A percentile compares a stretch with the other conserved stretches of the same genome.
Evolutionary conservation across 176 grass and related monocot species (phyloP).

Genomic region (Bothriochloa decipiens): DNA sequence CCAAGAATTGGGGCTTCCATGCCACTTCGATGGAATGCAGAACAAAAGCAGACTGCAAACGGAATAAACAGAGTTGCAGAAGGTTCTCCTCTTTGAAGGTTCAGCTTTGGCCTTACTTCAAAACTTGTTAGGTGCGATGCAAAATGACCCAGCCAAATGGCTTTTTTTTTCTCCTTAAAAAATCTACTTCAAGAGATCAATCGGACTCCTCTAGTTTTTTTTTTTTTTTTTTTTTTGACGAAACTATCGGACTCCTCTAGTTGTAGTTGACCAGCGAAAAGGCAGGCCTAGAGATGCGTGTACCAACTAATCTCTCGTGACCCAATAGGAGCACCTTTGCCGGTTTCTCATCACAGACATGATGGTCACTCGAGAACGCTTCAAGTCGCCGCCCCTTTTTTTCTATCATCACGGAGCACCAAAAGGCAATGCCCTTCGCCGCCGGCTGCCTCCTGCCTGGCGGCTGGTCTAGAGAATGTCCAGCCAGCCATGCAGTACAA

Average conservation of each 20-base stretch:
- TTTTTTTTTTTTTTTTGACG: too few relatives aligned
- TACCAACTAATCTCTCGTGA: neutral
- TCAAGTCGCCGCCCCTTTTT: neutral
- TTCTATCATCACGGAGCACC: neutral
- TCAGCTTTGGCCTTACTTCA: too few relatives aligned
- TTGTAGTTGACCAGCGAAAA: constrained; percentile 8
- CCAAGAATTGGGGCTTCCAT: too few relatives aligned
- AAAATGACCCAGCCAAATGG: neutral
- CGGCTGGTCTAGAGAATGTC: neutral
- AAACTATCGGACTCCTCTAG: too few relatives aligned
- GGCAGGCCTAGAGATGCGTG: neutral
- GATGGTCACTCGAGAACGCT: constrained; percentile 27
- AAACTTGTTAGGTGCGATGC: too few relatives aligned
- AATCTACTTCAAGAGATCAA: neutral
- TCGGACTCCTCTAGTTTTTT: too few relatives aligned
- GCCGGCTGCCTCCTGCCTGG: constrained; percentile 17
- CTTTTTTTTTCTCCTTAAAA: neutral
- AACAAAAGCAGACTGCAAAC: too few relatives aligned
- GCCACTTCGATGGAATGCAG: too few relatives aligned
- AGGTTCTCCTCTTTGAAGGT: too few relatives aligned
- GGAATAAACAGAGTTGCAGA: too few relatives aligned
- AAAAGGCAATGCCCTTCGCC: constrained; percentile 1
- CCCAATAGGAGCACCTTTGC: neutral
- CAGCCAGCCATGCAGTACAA: neutral
- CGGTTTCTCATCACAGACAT: neutral